A percentile compares a stretch with the other conserved stretches of the same genome.
These are phyloP conservation scores for Calocybe indica DNA, from an alignment of 768 basidiomycete species.

Conservation along the genomic window DNA sequence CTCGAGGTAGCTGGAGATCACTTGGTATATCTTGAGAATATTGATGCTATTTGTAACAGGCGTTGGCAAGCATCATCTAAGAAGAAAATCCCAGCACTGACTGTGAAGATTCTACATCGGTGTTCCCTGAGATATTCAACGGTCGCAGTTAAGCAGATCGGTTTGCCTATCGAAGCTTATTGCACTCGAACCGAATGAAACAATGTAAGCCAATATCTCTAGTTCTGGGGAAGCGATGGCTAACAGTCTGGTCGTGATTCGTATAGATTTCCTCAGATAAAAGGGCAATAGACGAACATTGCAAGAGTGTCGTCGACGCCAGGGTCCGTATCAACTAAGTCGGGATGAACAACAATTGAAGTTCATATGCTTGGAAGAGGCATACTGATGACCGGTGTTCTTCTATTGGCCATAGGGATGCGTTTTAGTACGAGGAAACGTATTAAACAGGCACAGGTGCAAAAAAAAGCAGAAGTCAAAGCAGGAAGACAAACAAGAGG, in stretches of 20 bases:
- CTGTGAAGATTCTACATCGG: conserved; percentile 57
- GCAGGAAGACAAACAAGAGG: neutral
- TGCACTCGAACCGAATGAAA: conserved; percentile 62
- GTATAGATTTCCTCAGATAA: neutral
- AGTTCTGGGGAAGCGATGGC: conserved; percentile 82
- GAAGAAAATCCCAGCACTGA: conserved; percentile 24
- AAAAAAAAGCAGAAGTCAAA: neutral
- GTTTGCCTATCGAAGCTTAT: neutral
- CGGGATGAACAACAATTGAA: no score
- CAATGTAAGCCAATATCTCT: conserved; percentile 68
- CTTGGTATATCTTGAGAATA: conserved; percentile 70
- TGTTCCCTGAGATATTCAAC: conserved; percentile 50
- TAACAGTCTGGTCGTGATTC: conserved; percentile 42
- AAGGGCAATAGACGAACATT: conserved; percentile 41
- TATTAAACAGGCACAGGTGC: no score
- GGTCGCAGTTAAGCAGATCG: neutral
- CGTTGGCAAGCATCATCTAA: neutral
- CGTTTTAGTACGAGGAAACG: no score
- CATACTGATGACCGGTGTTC: no score
- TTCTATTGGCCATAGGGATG: no score
- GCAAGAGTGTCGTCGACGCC: conserved; percentile 81
- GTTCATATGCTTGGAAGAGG: no score
- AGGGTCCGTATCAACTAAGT: conserved; percentile 76
- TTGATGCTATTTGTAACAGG: conserved; percentile 44
- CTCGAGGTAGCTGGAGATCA: conserved; percentile 53